These are phyloP conservation scores for Zopfia rhizophila DNA, from an alignment of 2,329 filamentous ascomycete species.

Conservation along the genomic window DNA sequence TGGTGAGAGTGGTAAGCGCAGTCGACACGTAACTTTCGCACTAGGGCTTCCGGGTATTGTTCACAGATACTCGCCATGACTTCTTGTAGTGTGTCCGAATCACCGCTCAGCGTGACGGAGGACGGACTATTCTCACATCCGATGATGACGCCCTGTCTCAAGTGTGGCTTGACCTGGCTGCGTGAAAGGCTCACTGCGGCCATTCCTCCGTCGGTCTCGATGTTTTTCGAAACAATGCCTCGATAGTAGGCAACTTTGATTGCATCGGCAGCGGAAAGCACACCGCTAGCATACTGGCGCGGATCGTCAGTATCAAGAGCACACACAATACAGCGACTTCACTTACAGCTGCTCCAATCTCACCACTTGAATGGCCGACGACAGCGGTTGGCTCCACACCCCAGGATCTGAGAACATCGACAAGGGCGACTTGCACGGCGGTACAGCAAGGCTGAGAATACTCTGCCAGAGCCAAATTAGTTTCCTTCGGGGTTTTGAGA, in stretches of 20 bases:
- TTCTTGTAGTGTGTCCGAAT: conserved; percentile 16
- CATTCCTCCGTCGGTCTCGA: conserved; percentile 21
- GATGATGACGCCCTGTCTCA: conserved; percentile 7
- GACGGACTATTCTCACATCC: conserved; percentile 31
- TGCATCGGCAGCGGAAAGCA: conserved; percentile 26
- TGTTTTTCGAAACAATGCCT: conserved; percentile 12
- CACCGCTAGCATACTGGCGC: conserved; percentile 71
- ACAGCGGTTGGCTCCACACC: conserved; percentile 28
- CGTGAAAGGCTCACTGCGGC: conserved; percentile 20
- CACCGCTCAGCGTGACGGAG: conserved; percentile 37
- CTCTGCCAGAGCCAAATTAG: conserved; percentile 22
- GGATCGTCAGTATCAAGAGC: too few species aligned
- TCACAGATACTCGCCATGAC: conserved; percentile 16
- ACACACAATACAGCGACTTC: too few species aligned
- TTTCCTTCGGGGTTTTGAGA: conserved; percentile 7
- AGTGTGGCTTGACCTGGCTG: conserved; percentile 3
- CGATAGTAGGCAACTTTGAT: conserved; percentile 30
- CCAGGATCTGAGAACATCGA: conserved; percentile 18
- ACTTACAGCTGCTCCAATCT: conserved; percentile 54
- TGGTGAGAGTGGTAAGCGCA: conserved; percentile 43
- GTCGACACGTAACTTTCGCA: conserved; percentile 29
- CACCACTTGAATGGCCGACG: conserved; percentile 54
- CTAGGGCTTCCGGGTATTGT: conserved; percentile 36
- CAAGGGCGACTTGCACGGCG: conserved; percentile 32
- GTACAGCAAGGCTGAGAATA: conserved; percentile 36